These are phyloP conservation scores for Candida sojae DNA, from an alignment of 1,139 yeast genomes.

Conservation along the genomic window DNA sequence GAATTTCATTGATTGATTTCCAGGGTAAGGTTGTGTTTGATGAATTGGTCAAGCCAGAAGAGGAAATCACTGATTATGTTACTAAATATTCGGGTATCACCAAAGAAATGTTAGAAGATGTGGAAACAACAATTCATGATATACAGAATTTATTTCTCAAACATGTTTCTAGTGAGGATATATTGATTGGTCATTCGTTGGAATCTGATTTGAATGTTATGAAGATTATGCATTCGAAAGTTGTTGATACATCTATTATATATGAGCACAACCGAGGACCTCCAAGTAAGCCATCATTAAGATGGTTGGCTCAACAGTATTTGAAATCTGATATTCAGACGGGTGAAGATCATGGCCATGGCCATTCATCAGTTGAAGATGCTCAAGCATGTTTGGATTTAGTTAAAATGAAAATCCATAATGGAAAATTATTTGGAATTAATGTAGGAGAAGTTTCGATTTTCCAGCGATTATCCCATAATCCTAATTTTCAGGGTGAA, in stretches of 20 bases:
- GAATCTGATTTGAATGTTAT: constrained; percentile 68
- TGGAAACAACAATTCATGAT: constrained; percentile 65
- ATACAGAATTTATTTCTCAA: constrained; percentile 58
- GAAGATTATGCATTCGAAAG: constrained; percentile 58
- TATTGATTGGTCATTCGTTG: constrained; percentile 71
- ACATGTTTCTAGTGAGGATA: constrained; percentile 48
- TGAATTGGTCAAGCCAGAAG: constrained; percentile 73
- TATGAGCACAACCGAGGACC: constrained; percentile 79
- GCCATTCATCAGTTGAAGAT: constrained; percentile 90
- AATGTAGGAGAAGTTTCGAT: constrained; percentile 38
- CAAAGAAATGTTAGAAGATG: constrained; percentile 58
- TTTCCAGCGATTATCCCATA: constrained; percentile 25
- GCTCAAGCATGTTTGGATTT: constrained; percentile 79
- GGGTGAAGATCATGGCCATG: constrained; percentile 50
- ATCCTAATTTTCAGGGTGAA: constrained; percentile 15
- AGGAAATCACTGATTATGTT: constrained; percentile 72
- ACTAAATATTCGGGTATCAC: constrained; percentile 90
- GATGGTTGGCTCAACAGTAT: constrained; percentile 60
- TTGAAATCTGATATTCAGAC: constrained; percentile 63
- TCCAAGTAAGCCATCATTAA: constrained; percentile 76
- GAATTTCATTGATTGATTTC: constrained; percentile 74
- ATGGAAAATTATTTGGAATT: constrained; percentile 68
- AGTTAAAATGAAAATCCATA: constrained; percentile 63
- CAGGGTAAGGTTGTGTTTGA: constrained; percentile 64
- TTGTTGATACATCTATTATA: constrained; percentile 67